Percentiles rank a stretch among this genome's conserved stretches.
phyloP scores from a whole-genome alignment of 2,329 filamentous ascomycete species.

The Chrysoporthe puriensis region DNA sequence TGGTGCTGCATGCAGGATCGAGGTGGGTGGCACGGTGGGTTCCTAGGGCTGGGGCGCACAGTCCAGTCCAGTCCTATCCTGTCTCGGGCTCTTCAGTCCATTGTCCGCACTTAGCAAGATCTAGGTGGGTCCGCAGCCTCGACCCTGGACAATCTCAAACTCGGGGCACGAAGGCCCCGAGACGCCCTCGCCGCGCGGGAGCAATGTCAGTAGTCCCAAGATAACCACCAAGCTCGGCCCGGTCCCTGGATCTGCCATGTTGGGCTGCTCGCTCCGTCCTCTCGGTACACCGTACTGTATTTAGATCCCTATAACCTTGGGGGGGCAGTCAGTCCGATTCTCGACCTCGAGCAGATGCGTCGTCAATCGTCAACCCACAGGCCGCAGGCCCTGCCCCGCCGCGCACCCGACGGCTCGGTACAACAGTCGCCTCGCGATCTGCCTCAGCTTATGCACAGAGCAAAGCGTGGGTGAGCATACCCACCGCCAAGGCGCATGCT shows the following conservation, averaged over 20 bases:
- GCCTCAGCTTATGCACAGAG: neutral
- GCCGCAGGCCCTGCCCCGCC: neutral
- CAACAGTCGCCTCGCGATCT: neutral
- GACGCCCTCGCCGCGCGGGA: no score
- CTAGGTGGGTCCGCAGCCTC: neutral
- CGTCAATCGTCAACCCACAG: no score
- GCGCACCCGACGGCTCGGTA: neutral
- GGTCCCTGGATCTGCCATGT: constrained; percentile 5
- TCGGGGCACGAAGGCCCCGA: neutral
- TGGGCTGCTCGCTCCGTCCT: neutral
- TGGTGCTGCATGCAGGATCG: neutral
- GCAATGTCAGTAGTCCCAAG: neutral
- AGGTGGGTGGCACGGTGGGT: neutral
- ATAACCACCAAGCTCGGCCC: constrained; percentile 1
- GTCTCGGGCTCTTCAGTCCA: neutral
- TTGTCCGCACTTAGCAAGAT: neutral
- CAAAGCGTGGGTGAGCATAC: no score
- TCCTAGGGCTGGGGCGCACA: neutral
- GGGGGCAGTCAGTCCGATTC: neutral
- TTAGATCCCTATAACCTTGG: neutral
- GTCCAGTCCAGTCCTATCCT: neutral
- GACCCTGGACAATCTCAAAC: constrained; percentile 4
- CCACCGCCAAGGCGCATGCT: no score
- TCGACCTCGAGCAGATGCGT: neutral
- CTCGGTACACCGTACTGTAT: neutral